Base-by-base conservation (phyloP, 352 stramenopile species). In the Globisporangium nagaii region DNA sequence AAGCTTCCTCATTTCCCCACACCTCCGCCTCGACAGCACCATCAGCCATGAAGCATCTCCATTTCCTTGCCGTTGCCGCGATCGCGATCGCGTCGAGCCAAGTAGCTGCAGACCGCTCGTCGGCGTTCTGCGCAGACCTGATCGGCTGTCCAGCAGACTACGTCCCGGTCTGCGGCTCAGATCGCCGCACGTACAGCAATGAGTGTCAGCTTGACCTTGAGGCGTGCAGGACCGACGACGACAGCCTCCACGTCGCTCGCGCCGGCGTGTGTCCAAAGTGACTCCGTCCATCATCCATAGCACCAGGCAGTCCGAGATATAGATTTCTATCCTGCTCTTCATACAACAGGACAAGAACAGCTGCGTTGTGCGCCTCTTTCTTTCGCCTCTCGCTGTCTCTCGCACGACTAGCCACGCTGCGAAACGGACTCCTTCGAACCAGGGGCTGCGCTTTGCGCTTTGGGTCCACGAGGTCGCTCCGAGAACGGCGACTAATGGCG, bases 111-210 rank as follows among this genome's bases (percentile, higher is more conserved):
- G 32, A n/a, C n/a, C 20, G 4, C n/a, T 52, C 1, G 39, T 56
- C 31, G n/a, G 31, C 3, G 0, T 24, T 6, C 0, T 52, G 42
- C 28, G 39, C 17, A 2, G 22, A 60, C 41, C 17, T 63, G 28
- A 35, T 45, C 12, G 30, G 15, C 11, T 51, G 53, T 25, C 25
- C 53, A 5, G n/a, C 27, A 4, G 52, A 56, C 3, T 51, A 49
- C 15, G 17, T 42, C 2, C 49, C 50, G 12, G 59, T 71, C 6
- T 71, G 60, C 17, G 63, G 63, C 31, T 62, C 48, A 4, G 43
- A 71, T 25, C 46, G 45, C 19, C 19, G 42, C 22, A 65, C 63
- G 22, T 70, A 71, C 60, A 17, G 17, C 42, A 71, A 57, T 46
- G 44, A 44, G 36, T 70, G 58, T 31, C 17, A 40, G 7, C 43